Conservation (phyloP, 352 stramenopile genomes). For the Phytophthora pseudosyringae region DNA sequence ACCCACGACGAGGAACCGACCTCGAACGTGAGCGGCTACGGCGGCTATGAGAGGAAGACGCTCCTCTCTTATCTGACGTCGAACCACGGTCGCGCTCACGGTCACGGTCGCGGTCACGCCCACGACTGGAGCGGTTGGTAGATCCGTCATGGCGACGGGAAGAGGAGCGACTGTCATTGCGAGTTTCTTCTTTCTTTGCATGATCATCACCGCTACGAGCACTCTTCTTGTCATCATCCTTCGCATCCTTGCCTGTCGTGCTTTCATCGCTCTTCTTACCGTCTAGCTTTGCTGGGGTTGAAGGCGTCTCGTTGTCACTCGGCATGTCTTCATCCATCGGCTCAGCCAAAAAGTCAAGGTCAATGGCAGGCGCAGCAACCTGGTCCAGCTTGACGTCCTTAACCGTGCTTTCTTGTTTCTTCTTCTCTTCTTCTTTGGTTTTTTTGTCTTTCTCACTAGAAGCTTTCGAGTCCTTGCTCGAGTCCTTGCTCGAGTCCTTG, state of each 20-base stretch:
- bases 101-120: slow-evolving; percentile 22
- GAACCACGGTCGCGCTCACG: slow-evolving; percentile 34
- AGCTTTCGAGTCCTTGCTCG: slow-evolving; percentile 22
- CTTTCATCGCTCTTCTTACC: slow-evolving; percentile 44
- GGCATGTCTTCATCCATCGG: slow-evolving; percentile 52
- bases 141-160: slow-evolving; percentile 45
- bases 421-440: slow-evolving; percentile 39
- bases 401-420: slow-evolving; percentile 49
- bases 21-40: slow-evolving; percentile 54
- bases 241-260: slow-evolving; percentile 33
- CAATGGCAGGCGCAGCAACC: slow-evolving; percentile 81
- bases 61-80: slow-evolving; percentile 31
- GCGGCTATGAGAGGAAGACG: slow-evolving; percentile 34
- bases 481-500: slow-evolving; percentile 28
- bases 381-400: slow-evolving; percentile 84
- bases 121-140: slow-evolving; percentile 37
- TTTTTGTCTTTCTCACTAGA: slow-evolving; percentile 40
- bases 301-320: slow-evolving; percentile 48
- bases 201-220: slow-evolving; percentile 24
- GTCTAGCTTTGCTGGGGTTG: slow-evolving; percentile 26
- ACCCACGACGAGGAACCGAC: slow-evolving; percentile 44
- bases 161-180: slow-evolving; percentile 27
- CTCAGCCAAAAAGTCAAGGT: slow-evolving; percentile 79
- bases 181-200: slow-evolving; percentile 22
- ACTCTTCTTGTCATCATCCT: slow-evolving; percentile 32